Conservation (phyloP, 108 stramenopile species). For the Pseudonitzschia pungens region DNA sequence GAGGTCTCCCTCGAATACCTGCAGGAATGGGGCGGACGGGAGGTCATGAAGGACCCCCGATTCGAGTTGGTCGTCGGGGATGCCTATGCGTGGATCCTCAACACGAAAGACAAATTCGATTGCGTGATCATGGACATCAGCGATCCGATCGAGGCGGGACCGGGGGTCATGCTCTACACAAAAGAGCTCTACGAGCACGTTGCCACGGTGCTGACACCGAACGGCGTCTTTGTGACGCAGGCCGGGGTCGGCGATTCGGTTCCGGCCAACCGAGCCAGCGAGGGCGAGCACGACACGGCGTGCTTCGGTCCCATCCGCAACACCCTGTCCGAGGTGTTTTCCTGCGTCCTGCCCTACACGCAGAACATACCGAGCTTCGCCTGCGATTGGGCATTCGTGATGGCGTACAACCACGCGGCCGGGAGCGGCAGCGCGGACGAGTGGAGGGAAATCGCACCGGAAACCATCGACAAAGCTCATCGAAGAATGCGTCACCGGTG, state of each 20-base stretch:
- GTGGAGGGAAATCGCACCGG: slow-evolving; percentile 13
- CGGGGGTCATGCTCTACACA: slow-evolving; percentile 89
- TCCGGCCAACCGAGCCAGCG: slow-evolving; percentile 40
- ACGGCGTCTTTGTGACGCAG: slow-evolving; percentile 88
- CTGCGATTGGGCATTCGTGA: slow-evolving; percentile 87
- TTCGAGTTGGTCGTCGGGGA: slow-evolving; percentile 74
- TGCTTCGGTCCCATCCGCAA: slow-evolving; percentile 84
- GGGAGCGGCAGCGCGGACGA: slow-evolving; percentile 1
- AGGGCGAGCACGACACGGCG: slow-evolving; percentile 41
- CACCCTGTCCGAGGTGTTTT: slow-evolving; percentile 75
- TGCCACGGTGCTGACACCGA: slow-evolving; percentile 36
- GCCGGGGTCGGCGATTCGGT: slow-evolving; percentile 61
- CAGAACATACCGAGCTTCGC: slow-evolving; percentile 84
- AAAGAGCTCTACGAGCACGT: slow-evolving; percentile 88
- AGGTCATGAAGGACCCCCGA: slow-evolving; percentile 58
- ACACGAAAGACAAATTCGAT: slow-evolving; percentile 64
- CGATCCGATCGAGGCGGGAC: slow-evolving; percentile 91
- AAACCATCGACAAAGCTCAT: slow-evolving; percentile 48
- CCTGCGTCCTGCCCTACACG: slow-evolving; percentile 76
- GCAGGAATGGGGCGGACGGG: slow-evolving; percentile 84
- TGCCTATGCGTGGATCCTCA: slow-evolving; percentile 58
- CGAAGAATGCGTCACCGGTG: slow-evolving; percentile 44
- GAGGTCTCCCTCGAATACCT: slow-evolving; percentile 71
- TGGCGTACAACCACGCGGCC: slow-evolving; percentile 59
- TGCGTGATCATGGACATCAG: slow-evolving; percentile 88